Evolutionary conservation across 2,329 filamentous ascomycete species (phyloP), one percentile per base, ranked within the genome.

Genomic region (Aspergillus hiratsukae): DNA sequence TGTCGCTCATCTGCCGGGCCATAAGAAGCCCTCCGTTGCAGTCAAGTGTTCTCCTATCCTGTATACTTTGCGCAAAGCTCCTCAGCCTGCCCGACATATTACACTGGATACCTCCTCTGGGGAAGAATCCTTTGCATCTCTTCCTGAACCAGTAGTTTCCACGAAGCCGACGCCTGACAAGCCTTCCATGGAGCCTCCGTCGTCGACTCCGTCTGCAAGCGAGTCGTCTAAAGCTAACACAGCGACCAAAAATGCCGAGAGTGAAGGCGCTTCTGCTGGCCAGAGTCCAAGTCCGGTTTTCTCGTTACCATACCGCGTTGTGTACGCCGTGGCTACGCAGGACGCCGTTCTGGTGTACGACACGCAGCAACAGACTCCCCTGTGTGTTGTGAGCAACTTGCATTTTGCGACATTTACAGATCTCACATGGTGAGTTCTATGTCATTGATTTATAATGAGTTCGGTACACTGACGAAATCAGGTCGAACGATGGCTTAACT

Each of bases 331-430:
- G 40, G 95, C 94, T 7, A 99, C 94, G 0, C 93, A 97, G 70
- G 94, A 99, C 75, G 90, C 94, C 0, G 90, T 99, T 3, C 80
- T 97, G 46, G 82, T 99, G 23, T 99, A 99, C 69, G 94, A 99
- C 74, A 99, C 94, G 0, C 94, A 99, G 69, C 94, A 99, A 70
- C 89, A 92, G 67, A 95, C 91, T 7, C 94, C 94, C 2, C 80
- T 99, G 37, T 96, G 91, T 70, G 83, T 97, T 41, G 93, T 99
- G 50, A 97, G 91, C 82, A 99, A 99, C 69, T 77, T 99, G 62
- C 94, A 99, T 73, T 96, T 93, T 72, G 92, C 94, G 4, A 97
- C 94, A 0, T 99, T 99, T 69, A 99, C 94, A 0, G 94, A 99
- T 71, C 78, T 99, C 57, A 88, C 91, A 35, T 99, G 94, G 94